Base-by-base conservation (phyloP, 1,284 basidiomycete genomes). In the Boletus smithii region DNA sequence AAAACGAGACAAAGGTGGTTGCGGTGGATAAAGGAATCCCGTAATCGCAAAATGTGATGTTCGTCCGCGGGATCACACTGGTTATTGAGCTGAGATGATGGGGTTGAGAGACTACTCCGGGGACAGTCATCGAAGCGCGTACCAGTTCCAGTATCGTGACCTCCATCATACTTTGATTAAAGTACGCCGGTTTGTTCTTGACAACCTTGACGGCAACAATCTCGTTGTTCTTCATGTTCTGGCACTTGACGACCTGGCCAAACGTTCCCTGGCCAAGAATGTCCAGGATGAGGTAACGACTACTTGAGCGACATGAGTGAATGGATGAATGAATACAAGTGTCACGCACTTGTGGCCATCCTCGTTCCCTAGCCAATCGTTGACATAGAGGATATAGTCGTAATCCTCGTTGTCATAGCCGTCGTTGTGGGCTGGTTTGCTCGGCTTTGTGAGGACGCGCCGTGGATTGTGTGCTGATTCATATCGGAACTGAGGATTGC, bases 101-200 rank as follows among this genome's bases (percentile, higher is more conserved):
- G 35, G 3, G 16, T 16, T 56, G 11, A 51, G 22, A 29, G 3
- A 20, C 9, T 0, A 5, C 3, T 8, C 22, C 8, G 4, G 8
- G 0, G 16, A 42, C n/a, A 2, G 30, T 18, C 22, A 48, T 29
- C 26, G 32, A 26, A 23, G 14, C 4, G 77, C 88, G 55, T 49
- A 94, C 92, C 71, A 97, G 75, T 65, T 98, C 92, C 41, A 99
- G 75, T 55, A 99, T 98, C 0, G 95, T 97, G 20, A 99, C 97
- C 69, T 99, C 97, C 95, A 99, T 99, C 90, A 97, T 98, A 71
- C 89, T 93, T 73, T 99, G 95, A 66, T 98, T 97, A 70, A 97
- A 95, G 73, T 99, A 99, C 0, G 95, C 95, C 3, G 95, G 95
- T 70, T 99, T 99, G 71, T 99, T 99, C 77, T 99, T 99, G 62